Evolutionary conservation across 2,329 filamentous ascomycete species (phyloP), one percentile per base, ranked within the genome.

Genomic region (Aspergillus bombycis): DNA sequence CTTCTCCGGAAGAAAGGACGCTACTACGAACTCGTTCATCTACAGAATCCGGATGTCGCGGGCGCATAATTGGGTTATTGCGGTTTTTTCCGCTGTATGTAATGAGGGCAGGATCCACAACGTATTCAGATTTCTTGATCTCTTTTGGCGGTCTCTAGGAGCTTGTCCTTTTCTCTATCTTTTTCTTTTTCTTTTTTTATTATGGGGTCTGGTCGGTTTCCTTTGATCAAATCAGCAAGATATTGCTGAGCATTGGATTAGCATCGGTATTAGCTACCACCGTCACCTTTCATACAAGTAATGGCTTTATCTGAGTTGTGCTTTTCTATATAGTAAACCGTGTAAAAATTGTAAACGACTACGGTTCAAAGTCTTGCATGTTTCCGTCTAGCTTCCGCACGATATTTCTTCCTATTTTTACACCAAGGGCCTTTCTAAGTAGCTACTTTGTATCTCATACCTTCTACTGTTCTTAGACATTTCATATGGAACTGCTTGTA

Each of bases 1-100:
- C 70, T 83, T 2, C 62, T 82, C 10, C 68, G 68, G 10, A 62
- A 61, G n/a, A 71, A 75, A 19, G 80, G 79, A 1, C 65, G 70
- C 1, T 82, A 82, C 64, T 73, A 77, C 2, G 68, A 69, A 3
- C 72, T 83, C 45, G 83, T 85, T 3, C 70, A 72, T 38, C 80
- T 80, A 8, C 83, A 85, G 70, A 80, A 83, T 64, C 77, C 52
- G 52, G 52, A 55, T 38, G 32, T 11, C 10, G 2, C 30, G 10
- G 30, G 19, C 32, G 11, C 10, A 1, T 34, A 14, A 19, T n/a
- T 21, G 12, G 48, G 19, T 3, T 10, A n/a, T 12, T 32, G 8
- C 0, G 30, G 10, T 3, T 21, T 52, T 52, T 1, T 16, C 3
- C 8, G 38, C 16, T 41, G 8, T n/a, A n/a, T 41, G 38, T 10